These are phyloP conservation scores for Piloderma croceum DNA, from an alignment of 768 basidiomycete species.

Conservation along the genomic window DNA sequence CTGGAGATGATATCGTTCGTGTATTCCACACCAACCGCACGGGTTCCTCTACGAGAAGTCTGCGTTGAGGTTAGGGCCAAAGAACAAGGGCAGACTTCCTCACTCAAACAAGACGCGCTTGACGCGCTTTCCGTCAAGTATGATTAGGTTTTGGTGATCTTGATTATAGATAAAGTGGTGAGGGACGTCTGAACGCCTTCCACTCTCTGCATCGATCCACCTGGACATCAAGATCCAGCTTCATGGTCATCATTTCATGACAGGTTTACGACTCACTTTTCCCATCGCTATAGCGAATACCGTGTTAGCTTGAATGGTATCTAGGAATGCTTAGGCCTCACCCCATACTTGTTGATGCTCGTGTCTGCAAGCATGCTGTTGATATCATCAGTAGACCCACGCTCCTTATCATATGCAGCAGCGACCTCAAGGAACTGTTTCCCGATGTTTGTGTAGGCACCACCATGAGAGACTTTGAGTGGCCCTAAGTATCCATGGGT, in stretches of 20 bases:
- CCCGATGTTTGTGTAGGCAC: constrained; percentile 34
- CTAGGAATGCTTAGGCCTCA: constrained; percentile 6
- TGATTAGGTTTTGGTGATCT: constrained; percentile 36
- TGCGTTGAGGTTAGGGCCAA: neutral
- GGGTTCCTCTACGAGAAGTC: constrained; percentile 26
- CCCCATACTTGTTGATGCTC: constrained; percentile 8
- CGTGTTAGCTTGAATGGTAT: neutral
- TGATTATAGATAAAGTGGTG: constrained; percentile 49
- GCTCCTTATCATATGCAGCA: constrained; percentile 41
- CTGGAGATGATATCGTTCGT: constrained; percentile 24
- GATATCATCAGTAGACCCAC: constrained; percentile 38
- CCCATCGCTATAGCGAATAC: constrained; percentile 39
- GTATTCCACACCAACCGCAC: constrained; percentile 51
- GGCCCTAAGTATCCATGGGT: constrained; percentile 49
- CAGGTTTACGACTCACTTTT: constrained; percentile 33
- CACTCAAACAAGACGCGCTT: constrained; percentile 47
- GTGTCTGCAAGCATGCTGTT: constrained; percentile 33
- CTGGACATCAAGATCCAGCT: constrained; percentile 25
- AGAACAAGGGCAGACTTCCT: constrained; percentile 7
- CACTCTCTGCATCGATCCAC: constrained; percentile 47
- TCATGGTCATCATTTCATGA: neutral
- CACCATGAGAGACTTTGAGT: constrained; percentile 39
- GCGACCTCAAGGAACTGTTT: constrained; percentile 45
- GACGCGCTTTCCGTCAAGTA: constrained; percentile 38
- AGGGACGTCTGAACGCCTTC: constrained; percentile 52